phyloP scores from a whole-genome alignment of 192 early-diverging fungal genomes.

The Geranomyces michiganensis region DNA sequence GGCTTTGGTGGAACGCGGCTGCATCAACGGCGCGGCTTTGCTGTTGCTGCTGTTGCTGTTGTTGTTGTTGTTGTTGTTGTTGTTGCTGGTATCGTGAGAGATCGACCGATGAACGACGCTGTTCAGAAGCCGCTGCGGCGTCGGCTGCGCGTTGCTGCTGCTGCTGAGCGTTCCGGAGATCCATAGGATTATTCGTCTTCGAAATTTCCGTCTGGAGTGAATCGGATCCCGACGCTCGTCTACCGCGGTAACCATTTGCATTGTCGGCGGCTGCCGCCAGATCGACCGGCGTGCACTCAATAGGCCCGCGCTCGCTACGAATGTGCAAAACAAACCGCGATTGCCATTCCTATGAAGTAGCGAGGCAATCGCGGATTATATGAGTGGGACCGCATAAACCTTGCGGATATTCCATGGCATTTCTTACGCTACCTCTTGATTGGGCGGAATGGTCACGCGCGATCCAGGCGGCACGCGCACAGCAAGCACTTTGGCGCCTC shows the following conservation, averaged over 20 bases:
- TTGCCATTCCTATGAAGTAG: slow-evolving; percentile 13
- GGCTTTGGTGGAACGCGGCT: not conserved
- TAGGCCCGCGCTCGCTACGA: slow-evolving; percentile 20
- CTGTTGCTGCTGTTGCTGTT: not conserved
- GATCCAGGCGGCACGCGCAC: slow-evolving; percentile 23
- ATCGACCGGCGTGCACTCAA: not conserved
- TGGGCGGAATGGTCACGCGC: slow-evolving; percentile 19
- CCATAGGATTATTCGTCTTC: no score
- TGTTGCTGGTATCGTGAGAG: not conserved
- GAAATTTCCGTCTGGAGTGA: not conserved
- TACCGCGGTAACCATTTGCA: not conserved
- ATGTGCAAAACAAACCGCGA: slow-evolving; percentile 18
- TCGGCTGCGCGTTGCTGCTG: not conserved
- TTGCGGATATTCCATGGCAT: not conserved
- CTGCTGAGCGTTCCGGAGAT: no score
- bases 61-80: not conserved
- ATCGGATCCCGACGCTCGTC: not conserved
- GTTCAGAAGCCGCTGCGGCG: not conserved
- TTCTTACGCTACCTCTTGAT: slow-evolving; percentile 16
- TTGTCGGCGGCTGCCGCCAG: not conserved
- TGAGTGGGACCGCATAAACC: no score
- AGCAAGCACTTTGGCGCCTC: slow-evolving; percentile 16
- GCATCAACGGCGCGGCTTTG: not conserved
- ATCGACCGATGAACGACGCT: not conserved
- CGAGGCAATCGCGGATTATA: no score